phyloP scores from a whole-genome alignment of 352 stramenopile genomes.

The Phytophthora nicotianae region DNA sequence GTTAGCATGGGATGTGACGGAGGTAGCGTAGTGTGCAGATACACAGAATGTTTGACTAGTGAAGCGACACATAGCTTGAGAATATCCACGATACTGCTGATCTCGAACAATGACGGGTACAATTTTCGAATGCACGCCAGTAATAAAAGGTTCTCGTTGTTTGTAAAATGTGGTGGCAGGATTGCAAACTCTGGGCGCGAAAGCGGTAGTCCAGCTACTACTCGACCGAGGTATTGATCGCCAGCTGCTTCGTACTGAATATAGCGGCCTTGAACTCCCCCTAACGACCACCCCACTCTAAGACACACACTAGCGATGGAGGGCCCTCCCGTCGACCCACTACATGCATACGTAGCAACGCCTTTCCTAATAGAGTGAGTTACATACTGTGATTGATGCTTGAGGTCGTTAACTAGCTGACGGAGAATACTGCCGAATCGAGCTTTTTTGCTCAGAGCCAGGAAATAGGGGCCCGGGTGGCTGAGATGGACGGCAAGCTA shows the following conservation, averaged over 20 bases:
- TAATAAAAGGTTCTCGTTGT: neutral
- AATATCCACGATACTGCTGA: slow-evolving; percentile 6
- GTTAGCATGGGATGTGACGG: slow-evolving; percentile 4
- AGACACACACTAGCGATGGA: neutral
- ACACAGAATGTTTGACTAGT: neutral
- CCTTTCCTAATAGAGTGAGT: neutral
- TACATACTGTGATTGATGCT: neutral
- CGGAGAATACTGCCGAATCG: neutral
- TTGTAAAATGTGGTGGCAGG: neutral
- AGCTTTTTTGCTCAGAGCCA: slow-evolving; percentile 6
- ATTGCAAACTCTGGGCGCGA: neutral
- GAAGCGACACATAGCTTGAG: slow-evolving; percentile 9
- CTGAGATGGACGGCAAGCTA: slow-evolving; percentile 6
- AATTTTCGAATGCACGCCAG: neutral
- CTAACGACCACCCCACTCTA: too few relatives aligned
- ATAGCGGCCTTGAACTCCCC: neutral
- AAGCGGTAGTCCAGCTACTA: neutral
- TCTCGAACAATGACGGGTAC: neutral
- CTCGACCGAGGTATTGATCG: neutral
- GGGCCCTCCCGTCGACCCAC: neutral
- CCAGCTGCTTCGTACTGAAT: neutral
- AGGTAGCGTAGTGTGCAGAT: slow-evolving; percentile 1
- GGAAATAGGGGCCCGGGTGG: slow-evolving; percentile 3
- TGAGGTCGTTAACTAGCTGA: neutral
- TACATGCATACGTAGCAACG: neutral